phyloP scores from a whole-genome alignment of 345 rosid genomes.

The Lepidium aucheri region DNA sequence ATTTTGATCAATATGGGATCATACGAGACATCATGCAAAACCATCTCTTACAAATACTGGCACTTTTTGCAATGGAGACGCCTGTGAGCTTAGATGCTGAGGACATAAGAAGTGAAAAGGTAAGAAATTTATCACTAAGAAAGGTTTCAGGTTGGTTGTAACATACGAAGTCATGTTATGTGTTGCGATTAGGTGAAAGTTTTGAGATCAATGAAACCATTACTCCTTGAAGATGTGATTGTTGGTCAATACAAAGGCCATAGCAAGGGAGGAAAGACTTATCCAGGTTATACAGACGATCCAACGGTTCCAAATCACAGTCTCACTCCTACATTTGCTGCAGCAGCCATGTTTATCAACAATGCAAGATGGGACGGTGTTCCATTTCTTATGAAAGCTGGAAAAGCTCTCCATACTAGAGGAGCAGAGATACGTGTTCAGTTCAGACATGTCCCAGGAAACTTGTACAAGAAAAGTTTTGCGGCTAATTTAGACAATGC shows the following conservation, averaged over 20 bases:
- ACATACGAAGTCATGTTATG: not conserved
- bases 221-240: constrained; percentile 63
- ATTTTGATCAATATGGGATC: constrained; percentile 84
- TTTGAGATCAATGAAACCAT: constrained; percentile 72
- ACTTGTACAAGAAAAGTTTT: constrained; percentile 63
- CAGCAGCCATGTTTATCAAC: constrained; percentile 80
- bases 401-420: constrained; percentile 80
- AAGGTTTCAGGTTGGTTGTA: not conserved
- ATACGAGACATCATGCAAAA: constrained; percentile 93
- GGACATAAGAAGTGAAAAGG: constrained; percentile 91
- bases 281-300: constrained; percentile 70
- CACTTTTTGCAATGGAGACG: constrained; percentile 96
- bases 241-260: constrained; percentile 92
- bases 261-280: constrained; percentile 44
- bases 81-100: constrained; percentile 96
- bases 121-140: constrained; percentile 8
- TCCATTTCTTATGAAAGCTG: constrained; percentile 90
- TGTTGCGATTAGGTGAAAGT: constrained; percentile 61
- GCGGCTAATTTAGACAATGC: constrained; percentile 73
- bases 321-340: constrained; percentile 83
- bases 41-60: constrained; percentile 85
- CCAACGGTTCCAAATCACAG: constrained; percentile 65
- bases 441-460: constrained; percentile 87
- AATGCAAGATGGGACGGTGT: constrained; percentile 98
- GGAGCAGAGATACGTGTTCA: constrained; percentile 90